Percentiles rank a stretch among this genome's conserved stretches.
Evolutionary conservation across 176 grass and related monocot species (phyloP).

Genomic region (Oryza officinalis): DNA sequence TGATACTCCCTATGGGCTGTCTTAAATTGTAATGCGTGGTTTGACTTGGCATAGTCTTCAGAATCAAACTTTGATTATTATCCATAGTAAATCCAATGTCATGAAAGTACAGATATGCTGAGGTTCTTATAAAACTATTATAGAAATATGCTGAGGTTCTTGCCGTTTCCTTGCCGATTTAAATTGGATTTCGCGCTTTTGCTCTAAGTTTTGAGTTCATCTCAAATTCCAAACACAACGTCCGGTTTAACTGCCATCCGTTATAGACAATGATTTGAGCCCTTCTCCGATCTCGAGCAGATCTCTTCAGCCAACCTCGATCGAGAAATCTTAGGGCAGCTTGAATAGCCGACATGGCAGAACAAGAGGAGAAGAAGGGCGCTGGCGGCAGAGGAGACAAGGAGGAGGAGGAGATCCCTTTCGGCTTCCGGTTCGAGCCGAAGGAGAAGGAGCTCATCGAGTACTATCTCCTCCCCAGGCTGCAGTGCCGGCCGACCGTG

Average conservation of each 20-base stretch:
- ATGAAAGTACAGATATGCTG: too few species aligned
- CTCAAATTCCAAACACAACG: not conserved
- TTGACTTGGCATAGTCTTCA: too few species aligned
- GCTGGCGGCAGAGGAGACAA: not conserved
- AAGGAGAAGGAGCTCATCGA: conserved; percentile 15
- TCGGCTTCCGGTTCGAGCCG: conserved; percentile 32
- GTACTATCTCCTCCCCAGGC: conserved; percentile 41
- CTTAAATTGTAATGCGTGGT: too few species aligned
- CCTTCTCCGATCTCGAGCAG: too few species aligned
- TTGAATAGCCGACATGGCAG: conserved; percentile 17
- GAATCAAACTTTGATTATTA: too few species aligned
- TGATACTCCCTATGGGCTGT: too few species aligned
- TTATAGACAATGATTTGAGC: too few species aligned
- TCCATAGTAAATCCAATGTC: too few species aligned
- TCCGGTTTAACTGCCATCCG: not conserved
- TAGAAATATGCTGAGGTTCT: too few species aligned
- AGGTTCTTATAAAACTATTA: too few species aligned
- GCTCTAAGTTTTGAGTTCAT: not conserved
- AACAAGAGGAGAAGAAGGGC: not conserved
- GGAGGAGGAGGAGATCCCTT: rapidly evolving
- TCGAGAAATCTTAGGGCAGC: too few species aligned
- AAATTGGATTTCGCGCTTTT: not conserved
- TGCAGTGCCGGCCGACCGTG: conserved; percentile 10
- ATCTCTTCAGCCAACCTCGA: not conserved
- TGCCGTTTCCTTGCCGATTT: too few species aligned